Conservation (phyloP, 2,329 filamentous ascomycete species). For the Arthrobotrys entomopaga region DNA sequence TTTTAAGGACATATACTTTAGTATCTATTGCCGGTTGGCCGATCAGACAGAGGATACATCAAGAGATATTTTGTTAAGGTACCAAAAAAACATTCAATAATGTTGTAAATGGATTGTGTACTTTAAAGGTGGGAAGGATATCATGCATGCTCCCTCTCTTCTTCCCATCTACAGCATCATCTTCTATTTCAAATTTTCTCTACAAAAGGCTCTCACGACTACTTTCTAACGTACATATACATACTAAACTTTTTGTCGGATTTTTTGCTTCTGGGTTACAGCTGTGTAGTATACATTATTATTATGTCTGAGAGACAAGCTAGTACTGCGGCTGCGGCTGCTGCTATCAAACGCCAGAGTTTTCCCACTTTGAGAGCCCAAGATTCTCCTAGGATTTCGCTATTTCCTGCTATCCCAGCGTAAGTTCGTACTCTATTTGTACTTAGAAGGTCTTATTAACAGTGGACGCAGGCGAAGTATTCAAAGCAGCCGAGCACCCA, state of each 20-base stretch:
- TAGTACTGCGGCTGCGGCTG: conserved; percentile 41
- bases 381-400: conserved; percentile 26
- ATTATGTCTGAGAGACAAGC: conserved; percentile 20
- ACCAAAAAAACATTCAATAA: no score
- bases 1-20: no score
- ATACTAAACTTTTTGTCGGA: background rate
- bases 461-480: conserved; percentile 22
- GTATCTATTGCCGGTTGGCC: no score
- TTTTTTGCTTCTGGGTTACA: background rate
- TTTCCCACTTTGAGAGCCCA: conserved; percentile 10
- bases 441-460: background rate
- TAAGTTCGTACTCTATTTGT: conserved; percentile 1
- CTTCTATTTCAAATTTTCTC: no score
- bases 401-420: conserved; percentile 41
- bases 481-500: conserved; percentile 42
- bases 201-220: no score
- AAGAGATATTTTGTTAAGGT: no score
- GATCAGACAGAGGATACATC: no score
- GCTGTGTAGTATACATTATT: background rate
- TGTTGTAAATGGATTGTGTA: no score
- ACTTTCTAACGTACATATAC: background rate
- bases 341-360: conserved; percentile 28
- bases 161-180: no score
- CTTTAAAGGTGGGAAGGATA: no score
- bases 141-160: no score